Evolutionary conservation across 2,329 filamentous ascomycete genomes (phyloP).

Genomic region (Blastomyces emzantsi): DNA sequence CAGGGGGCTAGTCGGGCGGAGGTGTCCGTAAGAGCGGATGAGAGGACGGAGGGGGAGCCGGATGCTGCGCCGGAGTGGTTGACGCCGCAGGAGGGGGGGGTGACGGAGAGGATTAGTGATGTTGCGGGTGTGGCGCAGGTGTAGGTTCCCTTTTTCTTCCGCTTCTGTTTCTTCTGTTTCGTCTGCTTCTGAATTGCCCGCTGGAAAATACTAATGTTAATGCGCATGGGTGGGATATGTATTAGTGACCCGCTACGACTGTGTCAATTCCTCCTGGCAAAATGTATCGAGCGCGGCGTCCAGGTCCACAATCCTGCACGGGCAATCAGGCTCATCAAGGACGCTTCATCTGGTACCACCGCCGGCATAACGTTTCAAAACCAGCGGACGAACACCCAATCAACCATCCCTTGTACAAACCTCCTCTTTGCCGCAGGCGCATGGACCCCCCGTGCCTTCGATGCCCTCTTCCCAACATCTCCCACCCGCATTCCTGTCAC

Average conservation of each 20-base stretch:
- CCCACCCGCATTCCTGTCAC: constrained; percentile 47
- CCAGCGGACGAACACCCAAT: constrained; percentile 23
- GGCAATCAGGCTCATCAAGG: constrained; percentile 45
- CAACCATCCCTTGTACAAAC: constrained; percentile 50
- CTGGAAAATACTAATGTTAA: background rate
- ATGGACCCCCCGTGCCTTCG: constrained; percentile 62
- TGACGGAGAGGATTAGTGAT: constrained; percentile 53
- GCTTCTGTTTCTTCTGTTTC: background rate
- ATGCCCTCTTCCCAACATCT: constrained; percentile 53
- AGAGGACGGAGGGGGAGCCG: constrained; percentile 26
- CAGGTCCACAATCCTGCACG: constrained; percentile 56
- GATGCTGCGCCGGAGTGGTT: constrained; percentile 48
- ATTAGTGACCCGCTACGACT: constrained; percentile 56
- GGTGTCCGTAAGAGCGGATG: constrained; percentile 36
- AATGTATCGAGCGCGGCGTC: constrained; percentile 53
- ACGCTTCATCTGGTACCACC: constrained; percentile 42
- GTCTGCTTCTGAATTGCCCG: background rate
- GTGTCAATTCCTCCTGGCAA: constrained; percentile 55
- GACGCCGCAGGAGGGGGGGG: constrained; percentile 45
- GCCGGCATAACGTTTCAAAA: constrained; percentile 45
- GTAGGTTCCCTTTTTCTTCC: constrained; percentile 34
- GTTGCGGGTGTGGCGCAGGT: constrained; percentile 56
- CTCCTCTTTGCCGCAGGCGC: constrained; percentile 60
- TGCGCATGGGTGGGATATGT: background rate
- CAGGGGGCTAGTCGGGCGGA: constrained; percentile 56